Evolutionary conservation across 805 yeast species (phyloP), one percentile per base, ranked within the genome.

Genomic region (Hanseniaspora valbyensis): DNA sequence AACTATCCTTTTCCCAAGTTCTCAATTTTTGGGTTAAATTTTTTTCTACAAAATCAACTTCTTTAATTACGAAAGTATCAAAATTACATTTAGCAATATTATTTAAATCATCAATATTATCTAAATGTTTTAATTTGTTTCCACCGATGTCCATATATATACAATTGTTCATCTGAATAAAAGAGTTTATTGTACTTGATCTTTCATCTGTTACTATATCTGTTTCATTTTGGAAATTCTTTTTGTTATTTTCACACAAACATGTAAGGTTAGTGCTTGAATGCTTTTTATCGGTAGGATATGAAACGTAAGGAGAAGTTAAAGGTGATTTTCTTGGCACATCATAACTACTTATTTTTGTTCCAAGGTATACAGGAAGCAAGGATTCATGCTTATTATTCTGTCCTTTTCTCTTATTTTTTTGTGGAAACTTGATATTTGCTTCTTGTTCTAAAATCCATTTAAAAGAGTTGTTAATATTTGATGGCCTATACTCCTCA

Each of bases 401-500:
- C n/a, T 30, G 19, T 8, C 34, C n/a, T 39, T 24, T 19, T 33
- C 14, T 14, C 6, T n/a, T 18, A 28, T 32, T 16, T 34, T 22
- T 8, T 29, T 36, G 14, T 2, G 34, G 22, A 42, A 57, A 40
- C 7, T 49, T 34, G 10, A 56, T 52, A 2, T 50, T 46, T 29
- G 54, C 54, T 33, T 52, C 54, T 8, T 63, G 62, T 13, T 55
- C 50, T 18, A 62, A 44, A 14, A 65, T 34, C 6, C 58, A 56
- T 25, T 54, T 44, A 2, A 62, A 60, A 55, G 68, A 29, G 9
- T 42, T 19, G 22, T 42, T 42, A 5, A 70, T 9, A 54, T 75
- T 72, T 1, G 42, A 46, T 0, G 81, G 81, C 1, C 61, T 52
- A 54, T 77, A 76, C 55, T 71, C 74, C 32, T 59, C 50, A 48